Percentiles rank a stretch among this genome's conserved stretches.
Evolutionary conservation across 192 early-diverging fungal genomes (phyloP).

Genomic region (Linnemannia exigua): DNA sequence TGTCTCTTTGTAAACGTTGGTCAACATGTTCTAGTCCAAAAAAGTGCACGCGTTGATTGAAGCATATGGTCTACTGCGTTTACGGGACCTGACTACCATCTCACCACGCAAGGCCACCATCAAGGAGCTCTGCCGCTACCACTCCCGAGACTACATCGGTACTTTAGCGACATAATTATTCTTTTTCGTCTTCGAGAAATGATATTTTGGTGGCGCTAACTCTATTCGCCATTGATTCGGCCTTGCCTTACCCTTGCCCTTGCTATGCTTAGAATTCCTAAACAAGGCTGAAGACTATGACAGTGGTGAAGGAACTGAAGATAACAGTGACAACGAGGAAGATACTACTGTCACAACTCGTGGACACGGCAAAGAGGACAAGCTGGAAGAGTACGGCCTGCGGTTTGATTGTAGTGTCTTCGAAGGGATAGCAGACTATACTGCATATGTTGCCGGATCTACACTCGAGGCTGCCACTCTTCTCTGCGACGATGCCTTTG

Average conservation of each 20-base stretch:
- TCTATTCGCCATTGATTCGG: neutral
- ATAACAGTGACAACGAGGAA: neutral
- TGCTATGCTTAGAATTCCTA: constrained; percentile 17
- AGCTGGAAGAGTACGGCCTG: constrained; percentile 55
- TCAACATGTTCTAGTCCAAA: constrained; percentile 13
- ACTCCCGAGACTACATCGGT: constrained; percentile 55
- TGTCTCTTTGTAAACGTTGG: neutral
- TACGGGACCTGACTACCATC: constrained; percentile 27
- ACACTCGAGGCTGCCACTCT: constrained; percentile 49
- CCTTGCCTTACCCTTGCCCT: neutral
- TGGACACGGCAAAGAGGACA: constrained; percentile 10
- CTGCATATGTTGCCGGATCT: constrained; percentile 49
- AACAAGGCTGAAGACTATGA: constrained; percentile 10
- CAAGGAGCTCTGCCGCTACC: constrained; percentile 47
- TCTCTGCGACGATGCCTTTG: constrained; percentile 51
- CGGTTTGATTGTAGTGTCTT: constrained; percentile 57
- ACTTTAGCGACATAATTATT: no score
- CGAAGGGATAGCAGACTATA: constrained; percentile 47
- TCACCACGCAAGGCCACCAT: constrained; percentile 41
- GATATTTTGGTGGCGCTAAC: neutral
- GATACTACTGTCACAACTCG: neutral
- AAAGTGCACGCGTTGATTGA: constrained; percentile 38
- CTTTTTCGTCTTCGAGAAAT: neutral
- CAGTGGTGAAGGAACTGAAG: neutral
- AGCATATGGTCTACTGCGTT: constrained; percentile 28